These are phyloP conservation scores for Cornus kousa DNA, from an alignment of 148 eudicot species.

Conservation along the genomic window DNA sequence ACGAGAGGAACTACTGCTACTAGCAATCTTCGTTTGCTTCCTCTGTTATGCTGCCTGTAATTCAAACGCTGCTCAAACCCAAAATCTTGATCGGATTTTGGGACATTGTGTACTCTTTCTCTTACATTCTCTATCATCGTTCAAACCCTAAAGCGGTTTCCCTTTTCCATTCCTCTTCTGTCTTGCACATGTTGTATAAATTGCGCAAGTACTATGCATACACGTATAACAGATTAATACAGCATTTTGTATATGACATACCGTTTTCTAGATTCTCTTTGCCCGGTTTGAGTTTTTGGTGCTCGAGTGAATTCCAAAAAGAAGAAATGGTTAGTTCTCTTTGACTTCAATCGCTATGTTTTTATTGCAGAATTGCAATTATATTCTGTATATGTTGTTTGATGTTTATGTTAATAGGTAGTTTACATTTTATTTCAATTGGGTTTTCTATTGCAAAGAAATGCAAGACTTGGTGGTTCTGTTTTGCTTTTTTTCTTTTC, in stretches of 20 bases:
- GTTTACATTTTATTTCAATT: background rate
- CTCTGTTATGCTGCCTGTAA: background rate
- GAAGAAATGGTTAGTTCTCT: constrained; percentile 11
- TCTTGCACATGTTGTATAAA: background rate
- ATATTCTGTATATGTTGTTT: background rate
- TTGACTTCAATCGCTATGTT: background rate
- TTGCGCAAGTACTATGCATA: background rate
- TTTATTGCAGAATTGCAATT: background rate
- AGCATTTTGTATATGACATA: background rate
- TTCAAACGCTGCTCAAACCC: background rate
- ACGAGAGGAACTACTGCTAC: too few relatives aligned
- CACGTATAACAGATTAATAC: background rate
- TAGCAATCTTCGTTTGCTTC: background rate
- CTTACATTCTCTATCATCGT: background rate
- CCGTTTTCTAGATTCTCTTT: background rate
- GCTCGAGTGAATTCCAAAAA: background rate
- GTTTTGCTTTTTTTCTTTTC: too few relatives aligned
- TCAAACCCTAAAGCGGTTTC: background rate
- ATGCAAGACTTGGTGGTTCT: background rate
- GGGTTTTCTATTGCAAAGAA: background rate
- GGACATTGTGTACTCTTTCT: background rate
- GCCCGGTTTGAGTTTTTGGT: background rate
- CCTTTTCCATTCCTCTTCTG: background rate
- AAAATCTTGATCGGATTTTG: background rate
- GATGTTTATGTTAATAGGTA: background rate